A percentile compares a stretch with the other conserved stretches of the same genome.
Conservation (phyloP, 2,329 filamentous ascomycete genomes). For the Acarospora socialis region DNA sequence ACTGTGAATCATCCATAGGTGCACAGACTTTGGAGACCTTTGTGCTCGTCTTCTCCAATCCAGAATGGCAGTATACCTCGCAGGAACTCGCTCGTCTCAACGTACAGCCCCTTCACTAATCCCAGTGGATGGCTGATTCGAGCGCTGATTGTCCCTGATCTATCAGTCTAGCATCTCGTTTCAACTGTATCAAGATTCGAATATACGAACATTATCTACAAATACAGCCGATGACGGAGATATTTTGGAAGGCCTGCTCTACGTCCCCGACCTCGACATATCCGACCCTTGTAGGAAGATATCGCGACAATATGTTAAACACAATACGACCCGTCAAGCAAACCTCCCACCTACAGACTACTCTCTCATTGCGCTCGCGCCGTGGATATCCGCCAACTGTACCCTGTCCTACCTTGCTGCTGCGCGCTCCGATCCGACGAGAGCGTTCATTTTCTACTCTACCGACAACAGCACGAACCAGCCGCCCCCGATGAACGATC, state of each 20-base stretch:
- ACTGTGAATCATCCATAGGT: conserved; percentile 5
- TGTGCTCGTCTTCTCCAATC: conserved; percentile 11
- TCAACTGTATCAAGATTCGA: conserved; percentile 42
- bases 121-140: no score
- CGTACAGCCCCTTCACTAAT: no score
- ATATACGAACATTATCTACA: conserved; percentile 63
- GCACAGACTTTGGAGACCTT: conserved; percentile 12
- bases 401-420: conserved; percentile 55
- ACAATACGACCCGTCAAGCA: conserved; percentile 57
- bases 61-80: conserved; percentile 4
- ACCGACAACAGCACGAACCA: conserved; percentile 34
- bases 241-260: conserved; percentile 64
- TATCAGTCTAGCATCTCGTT: conserved; percentile 14
- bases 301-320: conserved; percentile 52
- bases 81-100: neutral
- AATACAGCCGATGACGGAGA: conserved; percentile 48
- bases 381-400: conserved; percentile 67
- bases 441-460: conserved; percentile 43
- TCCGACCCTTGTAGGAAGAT: conserved; percentile 48
- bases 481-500: conserved; percentile 51
- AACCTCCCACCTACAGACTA: conserved; percentile 54
- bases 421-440: conserved; percentile 46
- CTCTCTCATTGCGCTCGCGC: conserved; percentile 66
- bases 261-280: conserved; percentile 56
- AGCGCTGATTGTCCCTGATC: neutral